Percentiles rank a stretch among this genome's conserved stretches.
phyloP scores from a whole-genome alignment of 768 basidiomycete species.

The Rhodocollybia butyracea region DNA sequence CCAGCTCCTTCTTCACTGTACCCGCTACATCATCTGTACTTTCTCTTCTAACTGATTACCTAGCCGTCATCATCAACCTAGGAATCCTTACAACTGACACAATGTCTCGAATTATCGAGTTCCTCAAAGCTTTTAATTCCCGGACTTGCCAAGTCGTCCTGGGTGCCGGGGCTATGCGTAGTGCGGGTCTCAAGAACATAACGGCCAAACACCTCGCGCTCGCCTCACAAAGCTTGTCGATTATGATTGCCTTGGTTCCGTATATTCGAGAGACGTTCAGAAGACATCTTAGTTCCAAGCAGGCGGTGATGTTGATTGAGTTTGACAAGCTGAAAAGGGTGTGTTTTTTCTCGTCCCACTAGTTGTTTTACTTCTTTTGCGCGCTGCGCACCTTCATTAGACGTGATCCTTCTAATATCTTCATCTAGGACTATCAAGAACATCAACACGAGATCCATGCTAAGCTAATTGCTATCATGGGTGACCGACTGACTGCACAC shows the following conservation, averaged over 20 bases:
- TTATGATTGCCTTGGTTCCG: conserved; percentile 91
- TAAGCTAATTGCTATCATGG: conserved; percentile 98
- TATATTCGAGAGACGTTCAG: conserved; percentile 95
- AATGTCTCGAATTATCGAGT: conserved; percentile 94
- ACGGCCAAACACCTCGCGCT: conserved; percentile 95
- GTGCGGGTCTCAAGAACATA: conserved; percentile 96
- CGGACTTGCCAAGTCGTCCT: conserved; percentile 97
- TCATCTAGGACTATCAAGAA: conserved; percentile 87
- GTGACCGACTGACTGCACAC: conserved; percentile 85
- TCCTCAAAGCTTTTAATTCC: conserved; percentile 96
- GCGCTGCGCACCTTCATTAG: not conserved
- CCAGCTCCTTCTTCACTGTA: conserved; percentile 81
- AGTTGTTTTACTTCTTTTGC: not conserved
- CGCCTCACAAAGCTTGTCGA: conserved; percentile 93
- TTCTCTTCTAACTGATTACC: conserved; percentile 75
- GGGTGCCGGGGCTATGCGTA: conserved; percentile 98
- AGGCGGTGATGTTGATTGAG: conserved; percentile 95
- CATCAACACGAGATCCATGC: conserved; percentile 99
- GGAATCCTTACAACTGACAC: conserved; percentile 88
- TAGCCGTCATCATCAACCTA: conserved; percentile 84
- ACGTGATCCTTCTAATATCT: not conserved
- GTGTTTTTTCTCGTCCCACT: conserved; percentile 24
- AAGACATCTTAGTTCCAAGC: conserved; percentile 88
- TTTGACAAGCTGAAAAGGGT: conserved; percentile 98
- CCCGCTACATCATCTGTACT: conserved; percentile 78